phyloP scores from a whole-genome alignment of 1,139 yeast genomes.

The Protomyces inundatus region DNA sequence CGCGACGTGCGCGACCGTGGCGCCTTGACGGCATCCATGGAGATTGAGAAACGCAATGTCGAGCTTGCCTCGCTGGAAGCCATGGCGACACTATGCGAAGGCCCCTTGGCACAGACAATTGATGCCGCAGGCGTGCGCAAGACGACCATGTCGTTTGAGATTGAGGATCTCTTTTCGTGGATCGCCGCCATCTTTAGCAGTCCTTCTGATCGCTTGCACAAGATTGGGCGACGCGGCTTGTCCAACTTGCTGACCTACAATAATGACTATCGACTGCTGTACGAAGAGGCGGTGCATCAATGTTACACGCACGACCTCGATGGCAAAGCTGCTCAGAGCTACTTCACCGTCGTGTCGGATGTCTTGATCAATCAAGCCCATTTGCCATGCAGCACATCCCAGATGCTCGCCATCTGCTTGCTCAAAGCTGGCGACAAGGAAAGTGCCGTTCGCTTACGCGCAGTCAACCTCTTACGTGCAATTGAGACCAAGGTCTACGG shows the following conservation, averaged over 20 bases:
- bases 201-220: constrained; percentile 54
- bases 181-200: constrained; percentile 62
- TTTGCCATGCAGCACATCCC: constrained; percentile 45
- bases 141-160: constrained; percentile 60
- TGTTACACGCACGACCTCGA: constrained; percentile 58
- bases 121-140: constrained; percentile 36
- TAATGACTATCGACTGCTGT: constrained; percentile 52
- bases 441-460: constrained; percentile 55
- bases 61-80: constrained; percentile 71
- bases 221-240: constrained; percentile 67
- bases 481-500: constrained; percentile 54
- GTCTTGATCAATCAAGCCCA: constrained; percentile 48
- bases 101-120: constrained; percentile 37
- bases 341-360: constrained; percentile 66
- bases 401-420: constrained; percentile 51
- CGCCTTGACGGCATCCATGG: constrained; percentile 66
- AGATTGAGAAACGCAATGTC: constrained; percentile 68
- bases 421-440: constrained; percentile 67
- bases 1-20: constrained; percentile 40
- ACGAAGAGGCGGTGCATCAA: constrained; percentile 58
- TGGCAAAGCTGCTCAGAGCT: constrained; percentile 55
- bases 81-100: constrained; percentile 70
- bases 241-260: constrained; percentile 60
- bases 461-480: constrained; percentile 54
- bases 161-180: constrained; percentile 68